Base-by-base conservation (phyloP, 805 yeast genomes). In the Ogataea angusta region DNA sequence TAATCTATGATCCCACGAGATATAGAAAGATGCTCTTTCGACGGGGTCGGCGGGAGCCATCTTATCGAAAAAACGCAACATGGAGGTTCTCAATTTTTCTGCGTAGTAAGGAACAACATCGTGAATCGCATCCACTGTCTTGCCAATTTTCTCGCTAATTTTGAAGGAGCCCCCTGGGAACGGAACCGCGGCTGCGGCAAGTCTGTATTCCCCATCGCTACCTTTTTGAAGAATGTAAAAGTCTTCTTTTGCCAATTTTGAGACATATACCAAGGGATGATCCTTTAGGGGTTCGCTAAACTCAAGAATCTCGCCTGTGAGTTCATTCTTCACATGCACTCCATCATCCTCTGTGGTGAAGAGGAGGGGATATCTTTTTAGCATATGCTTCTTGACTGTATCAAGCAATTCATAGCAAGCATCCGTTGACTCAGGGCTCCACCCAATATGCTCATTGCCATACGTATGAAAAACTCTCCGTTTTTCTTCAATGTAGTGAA, bases 111-210 rank as follows among this genome's bases (percentile, higher is more conserved):
- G 90, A 42, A 82, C 90, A 6, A 72, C 79, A 10, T 70, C 70
- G 51, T 83, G 89, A 46, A 83, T 83, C 10, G 69, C 66, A 59
- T 82, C 87, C 34, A 82, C 59, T 38, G 72, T 73, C 52, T 69
- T 72, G 15, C 89, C 89, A 34, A 83, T 50, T 49, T 82, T 82
- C 42, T 70, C 54, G 49, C 68, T 58, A 40, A 82, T 76, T 40
- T 82, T 82, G 61, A 83, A 82, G 1, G 82, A 76, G 4, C 89
- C 89, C 34, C 90, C 90, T 3, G 89, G 88, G 59, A 82, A 82
- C 5, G 88, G 87, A 27, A 82, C 89, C 1, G 83, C 87, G 4
- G 85, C 88, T 1, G 86, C 90, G 26, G 71, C 73, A 39, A 82
- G 64, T 57, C 82, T 79, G 58, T 82, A 88, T 31, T 56, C 52